Base-by-base conservation (phyloP, 108 stramenopile genomes). In the Stephanodiscus triporus region DNA sequence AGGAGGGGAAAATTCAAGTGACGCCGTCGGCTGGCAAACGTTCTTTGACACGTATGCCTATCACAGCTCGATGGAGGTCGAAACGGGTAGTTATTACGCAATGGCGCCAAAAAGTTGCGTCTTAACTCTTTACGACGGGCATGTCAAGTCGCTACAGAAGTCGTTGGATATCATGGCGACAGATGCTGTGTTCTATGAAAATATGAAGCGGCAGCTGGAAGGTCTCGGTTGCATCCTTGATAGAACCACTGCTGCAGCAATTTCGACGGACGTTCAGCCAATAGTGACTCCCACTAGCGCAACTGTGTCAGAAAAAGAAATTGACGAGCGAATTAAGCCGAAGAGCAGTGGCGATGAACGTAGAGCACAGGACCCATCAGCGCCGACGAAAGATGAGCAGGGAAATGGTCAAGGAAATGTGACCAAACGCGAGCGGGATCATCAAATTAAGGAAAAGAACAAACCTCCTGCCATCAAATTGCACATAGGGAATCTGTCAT, bases 401-500 rank as follows among this genome's bases (percentile, higher is more conserved):
- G 58, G 24, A 23, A 36, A 47, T 57, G 56, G 83, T 57, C 73
- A 69, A 57, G 85, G 84, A 53, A 77, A 80, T 26, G 72, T 55
- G 55, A 84, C 72, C 54, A 83, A 83, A 70, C 77, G 77, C 23
- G 66, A 63, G 62, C 69, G 84, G 5, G 74, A 75, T 67, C 78
- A 82, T 57, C 34, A 36, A 27, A 14, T 26, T 0, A 61, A 36
- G 34, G 30, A 37, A 2, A 88, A 87, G 34, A 42, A 64, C 26
- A 84, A 81, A 54, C 87, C 84, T 30, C 87, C 94, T 26, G 88
- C 90, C 13, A 88, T 92, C 48, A 95, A 95, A 80, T 83, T 95
- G 42, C 94, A 95, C 48, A 90, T 95, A 59, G 94, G 94, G 50
- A 95, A 95, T 72, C 73, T 95, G 43, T 84, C 94, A 0, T 95